Evolutionary conservation across 2,329 filamentous ascomycete species (phyloP), one percentile per base, ranked within the genome.

Genomic region (Periconia digitata): DNA sequence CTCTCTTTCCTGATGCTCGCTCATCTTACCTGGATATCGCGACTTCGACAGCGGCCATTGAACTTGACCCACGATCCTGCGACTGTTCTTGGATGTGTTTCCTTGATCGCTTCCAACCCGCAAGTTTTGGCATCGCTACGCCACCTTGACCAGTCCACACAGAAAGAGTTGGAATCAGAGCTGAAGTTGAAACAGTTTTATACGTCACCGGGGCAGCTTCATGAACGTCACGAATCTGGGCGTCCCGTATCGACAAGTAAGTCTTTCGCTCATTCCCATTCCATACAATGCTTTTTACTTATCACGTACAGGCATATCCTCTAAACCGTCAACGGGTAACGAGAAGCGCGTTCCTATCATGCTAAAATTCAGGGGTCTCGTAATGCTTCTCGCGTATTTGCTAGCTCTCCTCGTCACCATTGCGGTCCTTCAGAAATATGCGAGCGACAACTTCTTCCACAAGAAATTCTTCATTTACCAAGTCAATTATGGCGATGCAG

Each of bases 401-500:
- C 24, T 32, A 4, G 15, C 39, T 6, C 18, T 55, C 13, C 35
- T 50, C 6, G 42, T 44, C 7, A 44, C 50, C 3, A 40, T 59
- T 6, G 38, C 47, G 1, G 48, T 52, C 1, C 36, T 59, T 1
- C 49, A 44, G 12, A 42, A 34, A 1, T 53, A 49, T 29, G 51
- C 54, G 0, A 43, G 29, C 3, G 40, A 44, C 13, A 35, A 48
- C 3, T 41, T 35, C 12, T 42, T 59, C 0, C 49, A 48, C 16
- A 47, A 47, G 10, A 37, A 43, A 2, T 52, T 50, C 7, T 59
- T 59, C 24, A 48, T 51, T 12, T 54, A 57, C 17, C 46, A 49
- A 13, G 32, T 54, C 1, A 36, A 52, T 16, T 23, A 50, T 12
- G 41, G 47, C 6, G 16, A 43, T 0, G 2, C 53, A 8, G 49